Evolutionary conservation across 495 filamentous ascomycete species (phyloP), one percentile per base, ranked within the genome.

Genomic region (Haplographium delicatum): DNA sequence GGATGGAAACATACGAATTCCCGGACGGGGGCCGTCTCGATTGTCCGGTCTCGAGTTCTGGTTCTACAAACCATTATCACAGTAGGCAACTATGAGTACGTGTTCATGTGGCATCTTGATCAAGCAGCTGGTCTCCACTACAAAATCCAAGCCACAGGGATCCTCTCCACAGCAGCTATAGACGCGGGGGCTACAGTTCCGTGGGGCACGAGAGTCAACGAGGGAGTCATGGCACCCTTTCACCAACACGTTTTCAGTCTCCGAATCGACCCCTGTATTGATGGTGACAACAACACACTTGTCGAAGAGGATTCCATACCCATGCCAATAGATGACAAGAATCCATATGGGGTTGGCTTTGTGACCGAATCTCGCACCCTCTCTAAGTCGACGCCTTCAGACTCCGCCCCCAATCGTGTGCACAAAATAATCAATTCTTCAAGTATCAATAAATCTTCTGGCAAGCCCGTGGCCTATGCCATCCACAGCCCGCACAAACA

Each of bases 1-100:
- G 78, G 81, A 4, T 89, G 83, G 78, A 91, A 91, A 57, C 87
- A 91, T 66, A 90, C 84, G 23, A 89, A 91, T 64, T 86, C 82
- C 70, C 78, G 86, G 2, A 89, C 86, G 11, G 72, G 74, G 31
- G 75, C 81, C 0, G 81, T 79, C 2, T 78, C 83, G 24, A 78
- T 88, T 2, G 81, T 78, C 1, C 80, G 87, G 1, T 75, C 78
- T 35, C 76, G 87, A 5, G 84, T 89, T 62, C 67, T 91, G 0
- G 85, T 90, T 6, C 53, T 91, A 24, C 81, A 83, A 51, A 84
- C 82, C 56, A 85, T 88, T 54, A 79, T 85, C 54, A 89, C 86
- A 0, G 76, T 89, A 13, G 81, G 80, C 33, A 90, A 66, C 39
- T 60, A 60, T 45, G 58, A 60, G 28, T 60, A 60, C 25, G 83